Evolutionary conservation across 148 eudicot genomes (phyloP).

Genomic region (Camellia granthamiana): DNA sequence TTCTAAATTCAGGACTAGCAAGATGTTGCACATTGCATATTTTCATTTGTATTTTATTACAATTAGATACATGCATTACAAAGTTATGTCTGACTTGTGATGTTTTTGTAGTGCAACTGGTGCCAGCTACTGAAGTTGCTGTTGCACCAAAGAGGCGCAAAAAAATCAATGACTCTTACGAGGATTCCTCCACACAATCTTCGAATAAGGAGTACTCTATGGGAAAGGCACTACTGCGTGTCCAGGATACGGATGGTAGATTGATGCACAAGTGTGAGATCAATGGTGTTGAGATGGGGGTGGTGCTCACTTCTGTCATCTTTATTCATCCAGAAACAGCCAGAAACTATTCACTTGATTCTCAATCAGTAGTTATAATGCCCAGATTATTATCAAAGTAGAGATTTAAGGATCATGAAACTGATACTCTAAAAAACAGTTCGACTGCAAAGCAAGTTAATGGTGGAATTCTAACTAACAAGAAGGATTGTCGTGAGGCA

Average conservation of each 20-base stretch:
- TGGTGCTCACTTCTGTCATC: conserved; percentile 65
- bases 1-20: not conserved
- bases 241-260: conserved; percentile 67
- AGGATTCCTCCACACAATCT: conserved; percentile 35
- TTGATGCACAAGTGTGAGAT: conserved; percentile 47
- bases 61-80: not conserved
- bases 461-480: conserved; percentile 31
- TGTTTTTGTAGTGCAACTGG: conserved; percentile 76
- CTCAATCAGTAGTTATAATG: conserved; percentile 55
- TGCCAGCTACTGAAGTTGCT: conserved; percentile 88
- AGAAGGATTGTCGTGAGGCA: conserved; percentile 48
- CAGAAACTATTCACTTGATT: conserved; percentile 40
- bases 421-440: conserved; percentile 26
- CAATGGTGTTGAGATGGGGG: conserved; percentile 50
- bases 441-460: conserved; percentile 43
- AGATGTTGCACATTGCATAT: not conserved
- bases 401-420: conserved; percentile 40
- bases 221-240: conserved; percentile 64
- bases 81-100: not conserved
- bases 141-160: conserved; percentile 94
- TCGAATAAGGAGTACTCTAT: conserved; percentile 23
- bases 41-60: not conserved
- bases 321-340: conserved; percentile 92
- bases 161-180: conserved; percentile 31
- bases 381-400: conserved; percentile 51